Conservation (phyloP, 441 rosid species). For the Breynia disticha region DNA sequence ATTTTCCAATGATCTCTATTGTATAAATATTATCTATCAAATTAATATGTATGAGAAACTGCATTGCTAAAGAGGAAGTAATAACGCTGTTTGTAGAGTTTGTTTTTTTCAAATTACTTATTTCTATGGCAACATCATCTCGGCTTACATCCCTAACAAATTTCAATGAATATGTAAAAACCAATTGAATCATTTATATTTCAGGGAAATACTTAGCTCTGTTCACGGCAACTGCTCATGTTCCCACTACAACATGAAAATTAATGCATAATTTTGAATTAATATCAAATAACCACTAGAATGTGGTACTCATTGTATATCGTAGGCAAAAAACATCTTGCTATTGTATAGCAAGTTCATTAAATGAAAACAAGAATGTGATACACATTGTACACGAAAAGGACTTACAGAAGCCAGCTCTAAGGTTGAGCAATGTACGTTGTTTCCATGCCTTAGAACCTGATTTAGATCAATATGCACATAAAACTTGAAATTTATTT, state of each 20-base stretch:
- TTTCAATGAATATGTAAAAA: conserved; percentile 5
- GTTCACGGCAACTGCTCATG: neutral
- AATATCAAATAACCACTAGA: neutral
- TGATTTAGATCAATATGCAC: conserved; percentile 26
- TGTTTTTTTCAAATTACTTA: no score
- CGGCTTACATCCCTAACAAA: no score
- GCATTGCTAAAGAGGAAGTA: neutral
- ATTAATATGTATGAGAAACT: neutral
- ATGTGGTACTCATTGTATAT: no score
- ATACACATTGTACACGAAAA: neutral
- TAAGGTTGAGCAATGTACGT: conserved; percentile 82
- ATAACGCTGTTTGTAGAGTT: no score
- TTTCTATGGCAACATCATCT: no score
- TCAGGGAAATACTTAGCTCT: conserved; percentile 1
- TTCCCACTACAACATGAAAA: neutral
- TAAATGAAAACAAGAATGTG: conserved; percentile 1
- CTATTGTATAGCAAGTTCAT: conserved; percentile 3
- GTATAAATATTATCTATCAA: neutral
- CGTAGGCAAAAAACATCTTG: conserved; percentile 7
- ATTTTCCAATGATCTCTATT: neutral
- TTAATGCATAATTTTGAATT: neutral
- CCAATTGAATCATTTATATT: neutral
- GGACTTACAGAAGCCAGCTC: conserved; percentile 94
- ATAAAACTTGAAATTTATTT: conserved; percentile 20
- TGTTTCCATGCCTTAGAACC: conserved; percentile 90